A percentile compares a stretch with the other conserved stretches of the same genome.
These are phyloP conservation scores for Orobanche coerulescens DNA, from an alignment of 257 asterid species.

Conservation along the genomic window DNA sequence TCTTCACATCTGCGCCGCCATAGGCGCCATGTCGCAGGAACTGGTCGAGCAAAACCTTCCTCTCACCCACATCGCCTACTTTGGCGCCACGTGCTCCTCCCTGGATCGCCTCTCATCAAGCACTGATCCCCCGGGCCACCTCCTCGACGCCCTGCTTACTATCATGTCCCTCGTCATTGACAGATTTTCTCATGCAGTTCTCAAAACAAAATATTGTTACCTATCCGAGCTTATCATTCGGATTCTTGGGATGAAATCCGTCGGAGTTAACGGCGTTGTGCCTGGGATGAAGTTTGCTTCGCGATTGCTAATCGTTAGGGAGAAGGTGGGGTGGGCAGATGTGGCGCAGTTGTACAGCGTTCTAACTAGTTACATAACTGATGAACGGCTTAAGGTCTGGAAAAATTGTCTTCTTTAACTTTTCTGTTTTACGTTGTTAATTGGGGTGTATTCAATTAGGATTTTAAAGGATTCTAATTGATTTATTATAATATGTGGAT, in stretches of 20 bases:
- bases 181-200: conserved; percentile 30
- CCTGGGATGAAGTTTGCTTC: conserved; percentile 57
- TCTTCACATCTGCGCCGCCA: conserved; percentile 61
- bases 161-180: conserved; percentile 49
- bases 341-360: conserved; percentile 47
- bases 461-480: no score
- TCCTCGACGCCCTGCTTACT: conserved; percentile 58
- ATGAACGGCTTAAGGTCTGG: conserved; percentile 58
- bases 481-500: no score
- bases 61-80: conserved; percentile 55
- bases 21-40: conserved; percentile 76
- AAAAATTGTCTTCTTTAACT: neutral
- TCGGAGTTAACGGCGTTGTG: conserved; percentile 48
- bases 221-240: conserved; percentile 42
- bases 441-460: no score
- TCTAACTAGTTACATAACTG: conserved; percentile 41
- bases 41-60: conserved; percentile 56
- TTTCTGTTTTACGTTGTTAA: neutral
- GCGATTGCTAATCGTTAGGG: conserved; percentile 46
- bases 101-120: conserved; percentile 51
- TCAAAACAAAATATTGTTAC: conserved; percentile 37
- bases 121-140: conserved; percentile 41
- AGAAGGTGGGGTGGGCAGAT: conserved; percentile 51
- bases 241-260: conserved; percentile 31
- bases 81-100: conserved; percentile 74